Evolutionary conservation across 768 basidiomycete genomes (phyloP).

Genomic region (Rickenella mellea): DNA sequence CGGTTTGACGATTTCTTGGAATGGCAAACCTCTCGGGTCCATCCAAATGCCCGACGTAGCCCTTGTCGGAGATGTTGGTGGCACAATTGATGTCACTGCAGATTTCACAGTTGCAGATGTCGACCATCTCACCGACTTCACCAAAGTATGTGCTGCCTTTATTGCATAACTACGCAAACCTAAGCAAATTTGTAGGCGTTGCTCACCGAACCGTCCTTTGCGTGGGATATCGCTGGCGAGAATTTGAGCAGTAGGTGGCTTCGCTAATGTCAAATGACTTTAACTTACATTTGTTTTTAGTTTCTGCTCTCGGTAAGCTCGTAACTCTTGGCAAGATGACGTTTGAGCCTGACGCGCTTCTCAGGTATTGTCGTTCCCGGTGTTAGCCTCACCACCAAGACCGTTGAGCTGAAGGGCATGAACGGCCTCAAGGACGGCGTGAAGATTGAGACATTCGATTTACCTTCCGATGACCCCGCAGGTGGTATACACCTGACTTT

Average conservation of each 20-base stretch:
- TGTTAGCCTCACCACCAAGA: slow-evolving; percentile 45
- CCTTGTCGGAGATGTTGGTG: slow-evolving; percentile 58
- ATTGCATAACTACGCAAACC: background rate
- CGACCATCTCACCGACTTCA: slow-evolving; percentile 51
- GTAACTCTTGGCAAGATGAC: background rate
- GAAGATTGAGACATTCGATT: slow-evolving; percentile 54
- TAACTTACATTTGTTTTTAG: slow-evolving; percentile 18
- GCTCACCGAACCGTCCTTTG: slow-evolving; percentile 55
- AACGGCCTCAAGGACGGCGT: slow-evolving; percentile 59
- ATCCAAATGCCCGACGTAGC: slow-evolving; percentile 52
- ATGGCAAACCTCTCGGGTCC: slow-evolving; percentile 43
- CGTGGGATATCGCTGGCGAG: slow-evolving; percentile 58
- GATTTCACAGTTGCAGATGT: slow-evolving; percentile 51
- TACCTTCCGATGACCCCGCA: slow-evolving; percentile 59
- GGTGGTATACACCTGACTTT: slow-evolving; percentile 65
- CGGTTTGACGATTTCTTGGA: slow-evolving; percentile 55
- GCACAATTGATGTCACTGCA: slow-evolving; percentile 40
- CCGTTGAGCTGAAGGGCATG: slow-evolving; percentile 59
- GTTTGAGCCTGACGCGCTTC: no score
- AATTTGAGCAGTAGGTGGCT: slow-evolving; percentile 44
- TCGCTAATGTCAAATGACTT: background rate
- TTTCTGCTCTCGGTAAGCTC: slow-evolving; percentile 43
- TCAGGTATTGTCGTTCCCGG: slow-evolving; percentile 49
- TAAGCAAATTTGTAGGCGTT: slow-evolving; percentile 26
- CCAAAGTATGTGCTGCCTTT: slow-evolving; percentile 32